Percentiles rank a stretch among this genome's conserved stretches.
Evolutionary conservation across 176 grass and related monocot genomes (phyloP).

Genomic region (Typha latifolia): DNA sequence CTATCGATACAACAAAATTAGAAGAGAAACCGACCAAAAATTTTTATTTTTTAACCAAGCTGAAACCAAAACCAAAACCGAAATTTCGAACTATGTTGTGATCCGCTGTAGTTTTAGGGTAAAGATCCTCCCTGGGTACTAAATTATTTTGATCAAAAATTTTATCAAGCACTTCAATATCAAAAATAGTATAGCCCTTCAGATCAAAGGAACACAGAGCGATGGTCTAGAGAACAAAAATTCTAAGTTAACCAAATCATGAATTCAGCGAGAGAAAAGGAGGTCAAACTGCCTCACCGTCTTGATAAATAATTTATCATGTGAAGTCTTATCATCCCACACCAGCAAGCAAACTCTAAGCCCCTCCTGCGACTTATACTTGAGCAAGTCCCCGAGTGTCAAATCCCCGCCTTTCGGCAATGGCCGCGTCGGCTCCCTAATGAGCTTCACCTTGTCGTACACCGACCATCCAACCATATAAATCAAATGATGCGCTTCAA

Average conservation of each 20-base stretch:
- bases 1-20: no score
- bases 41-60: no score
- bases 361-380: slow-evolving; percentile 95
- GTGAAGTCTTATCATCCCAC: slow-evolving; percentile 97
- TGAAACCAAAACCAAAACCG: no score
- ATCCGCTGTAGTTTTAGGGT: no score
- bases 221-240: background rate
- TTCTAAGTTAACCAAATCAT: background rate
- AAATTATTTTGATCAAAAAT: no score
- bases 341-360: slow-evolving; percentile 97
- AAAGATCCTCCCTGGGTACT: no score
- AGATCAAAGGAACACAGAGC: no score
- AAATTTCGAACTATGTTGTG: no score
- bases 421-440: slow-evolving; percentile 52
- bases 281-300: slow-evolving; percentile 28
- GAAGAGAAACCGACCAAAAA: no score
- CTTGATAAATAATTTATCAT: slow-evolving; percentile 86
- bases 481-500: slow-evolving; percentile 91
- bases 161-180: no score
- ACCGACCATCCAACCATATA: slow-evolving; percentile 92
- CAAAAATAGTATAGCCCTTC: no score
- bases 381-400: slow-evolving; percentile 77
- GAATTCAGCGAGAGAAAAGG: background rate
- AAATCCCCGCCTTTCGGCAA: slow-evolving; percentile 43
- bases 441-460: slow-evolving; percentile 80